phyloP scores from a whole-genome alignment of 2,329 filamentous ascomycete species.

The Ciborinia camelliae region DNA sequence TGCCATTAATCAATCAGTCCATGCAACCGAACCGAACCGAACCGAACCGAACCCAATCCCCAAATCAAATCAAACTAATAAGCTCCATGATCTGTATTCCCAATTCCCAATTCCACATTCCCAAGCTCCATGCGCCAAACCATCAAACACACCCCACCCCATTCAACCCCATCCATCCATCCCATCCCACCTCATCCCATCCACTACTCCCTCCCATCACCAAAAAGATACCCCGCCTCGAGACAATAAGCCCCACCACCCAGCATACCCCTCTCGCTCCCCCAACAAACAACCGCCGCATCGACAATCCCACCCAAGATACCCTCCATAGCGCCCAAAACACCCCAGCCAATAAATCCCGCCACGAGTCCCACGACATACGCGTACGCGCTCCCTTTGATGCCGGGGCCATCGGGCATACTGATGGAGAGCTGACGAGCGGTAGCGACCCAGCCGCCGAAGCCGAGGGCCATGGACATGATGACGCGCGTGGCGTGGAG shows the following conservation, averaged over 20 bases:
- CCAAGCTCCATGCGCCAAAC: too few relatives aligned
- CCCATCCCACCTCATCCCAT: constrained; percentile 40
- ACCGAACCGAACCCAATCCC: too few relatives aligned
- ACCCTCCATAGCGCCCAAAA: constrained; percentile 86
- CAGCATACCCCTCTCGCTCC: constrained; percentile 73
- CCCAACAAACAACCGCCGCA: constrained; percentile 89
- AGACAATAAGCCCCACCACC: constrained; percentile 78
- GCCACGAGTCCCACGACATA: constrained; percentile 92
- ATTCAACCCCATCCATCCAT: too few relatives aligned
- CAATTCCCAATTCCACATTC: too few relatives aligned
- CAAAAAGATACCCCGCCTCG: constrained; percentile 86
- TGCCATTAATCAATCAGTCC: background rate
- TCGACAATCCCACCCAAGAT: constrained; percentile 84
- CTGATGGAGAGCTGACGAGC: constrained; percentile 71
- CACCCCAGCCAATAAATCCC: constrained; percentile 90
- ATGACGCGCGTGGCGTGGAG: constrained; percentile 88
- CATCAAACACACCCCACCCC: too few relatives aligned
- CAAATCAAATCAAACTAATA: too few relatives aligned
- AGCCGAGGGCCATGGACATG: constrained; percentile 85
- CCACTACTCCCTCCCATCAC: constrained; percentile 51
- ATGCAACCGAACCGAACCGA: too few relatives aligned
- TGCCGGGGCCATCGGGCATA: constrained; percentile 47
- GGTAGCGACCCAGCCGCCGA: constrained; percentile 94
- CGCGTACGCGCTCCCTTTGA: constrained; percentile 83
- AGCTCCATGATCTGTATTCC: too few relatives aligned